These are phyloP conservation scores for Suhomyces sp. DNA, from an alignment of 805 yeast genomes.

Conservation along the genomic window DNA sequence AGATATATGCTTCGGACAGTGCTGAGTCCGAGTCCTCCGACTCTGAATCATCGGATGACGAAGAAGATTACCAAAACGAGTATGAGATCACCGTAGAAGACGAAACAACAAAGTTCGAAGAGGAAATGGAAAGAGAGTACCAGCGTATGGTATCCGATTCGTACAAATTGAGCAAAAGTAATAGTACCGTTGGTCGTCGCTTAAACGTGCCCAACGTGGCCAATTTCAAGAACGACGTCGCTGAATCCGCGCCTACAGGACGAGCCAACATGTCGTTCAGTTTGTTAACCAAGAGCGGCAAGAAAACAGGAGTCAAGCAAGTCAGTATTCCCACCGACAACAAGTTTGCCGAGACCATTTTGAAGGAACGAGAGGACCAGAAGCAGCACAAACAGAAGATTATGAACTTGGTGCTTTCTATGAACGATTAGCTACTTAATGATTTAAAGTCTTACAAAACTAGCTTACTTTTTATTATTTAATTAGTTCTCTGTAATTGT, in stretches of 20 bases:
- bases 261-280: constrained; percentile 41
- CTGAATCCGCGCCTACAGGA: neutral
- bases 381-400: constrained; percentile 55
- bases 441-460: too few relatives aligned
- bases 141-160: constrained; percentile 52
- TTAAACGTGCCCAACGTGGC: constrained; percentile 23
- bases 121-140: constrained; percentile 56
- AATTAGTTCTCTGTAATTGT: too few relatives aligned
- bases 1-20: constrained; percentile 7
- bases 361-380: constrained; percentile 49
- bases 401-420: constrained; percentile 50
- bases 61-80: constrained; percentile 1
- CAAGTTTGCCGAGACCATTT: constrained; percentile 51
- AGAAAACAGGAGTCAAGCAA: constrained; percentile 40
- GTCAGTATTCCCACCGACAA: constrained; percentile 53
- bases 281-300: constrained; percentile 54
- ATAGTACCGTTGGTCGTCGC: constrained; percentile 8
- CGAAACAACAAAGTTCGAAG: constrained; percentile 36
- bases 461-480: too few relatives aligned
- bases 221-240: neutral
- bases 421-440: constrained; percentile 23
- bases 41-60: constrained; percentile 8
- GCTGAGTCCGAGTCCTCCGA: constrained; percentile 12
- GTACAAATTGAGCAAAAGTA: constrained; percentile 35
- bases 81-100: constrained; percentile 3